Percentiles rank a stretch among this genome's conserved stretches.
Conservation (phyloP, 805 yeast species). For the Grigorovia humatica region DNA sequence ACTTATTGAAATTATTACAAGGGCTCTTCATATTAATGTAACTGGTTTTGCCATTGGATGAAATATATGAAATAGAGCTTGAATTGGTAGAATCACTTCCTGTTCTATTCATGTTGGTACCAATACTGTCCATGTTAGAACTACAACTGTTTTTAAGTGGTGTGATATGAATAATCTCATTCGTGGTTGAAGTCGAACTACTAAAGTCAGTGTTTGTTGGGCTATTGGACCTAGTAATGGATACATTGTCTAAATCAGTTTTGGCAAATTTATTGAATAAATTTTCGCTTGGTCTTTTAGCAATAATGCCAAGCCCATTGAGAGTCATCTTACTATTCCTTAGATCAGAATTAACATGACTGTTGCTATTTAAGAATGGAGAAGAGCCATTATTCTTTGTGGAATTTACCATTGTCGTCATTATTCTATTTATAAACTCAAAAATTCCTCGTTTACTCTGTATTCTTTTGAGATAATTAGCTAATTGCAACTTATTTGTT, state of each 20-base stretch:
- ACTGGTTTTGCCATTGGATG: background rate
- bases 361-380: background rate
- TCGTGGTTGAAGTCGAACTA: background rate
- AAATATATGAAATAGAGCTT: background rate
- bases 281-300: slow-evolving; percentile 3
- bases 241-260: background rate
- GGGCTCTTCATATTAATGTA: background rate
- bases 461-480: too few species aligned
- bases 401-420: too few species aligned
- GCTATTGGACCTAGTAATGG: background rate
- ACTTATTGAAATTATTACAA: too few species aligned
- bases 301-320: background rate
- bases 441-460: too few species aligned
- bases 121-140: background rate
- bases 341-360: background rate
- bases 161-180: background rate
- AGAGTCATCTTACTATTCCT: background rate
- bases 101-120: background rate
- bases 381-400: background rate
- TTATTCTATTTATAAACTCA: too few species aligned
- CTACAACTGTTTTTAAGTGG: background rate
- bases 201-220: background rate
- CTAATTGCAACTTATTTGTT: too few species aligned
- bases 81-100: background rate
- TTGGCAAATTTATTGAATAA: background rate